phyloP scores from a whole-genome alignment of 2,329 filamentous ascomycete species.

The Phaeosphaeria sp. region DNA sequence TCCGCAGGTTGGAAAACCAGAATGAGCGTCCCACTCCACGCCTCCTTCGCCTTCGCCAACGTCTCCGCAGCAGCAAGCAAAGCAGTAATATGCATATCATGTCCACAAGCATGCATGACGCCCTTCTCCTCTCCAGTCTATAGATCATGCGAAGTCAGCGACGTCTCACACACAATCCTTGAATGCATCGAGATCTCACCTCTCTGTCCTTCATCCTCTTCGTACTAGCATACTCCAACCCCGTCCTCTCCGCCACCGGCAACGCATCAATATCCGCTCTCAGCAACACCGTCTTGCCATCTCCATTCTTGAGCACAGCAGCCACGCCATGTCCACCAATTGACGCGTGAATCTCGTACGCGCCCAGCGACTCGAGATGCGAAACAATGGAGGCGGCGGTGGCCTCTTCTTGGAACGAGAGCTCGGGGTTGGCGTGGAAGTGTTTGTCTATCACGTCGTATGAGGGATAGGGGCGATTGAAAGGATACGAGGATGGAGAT shows the following conservation, averaged over 20 bases:
- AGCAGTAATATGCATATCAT: constrained; percentile 66
- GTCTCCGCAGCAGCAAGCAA: constrained; percentile 64
- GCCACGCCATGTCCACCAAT: constrained; percentile 68
- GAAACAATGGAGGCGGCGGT: constrained; percentile 40
- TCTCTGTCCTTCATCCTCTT: constrained; percentile 53
- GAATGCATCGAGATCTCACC: background rate
- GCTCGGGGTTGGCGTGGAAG: constrained; percentile 45
- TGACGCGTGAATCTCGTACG: constrained; percentile 55
- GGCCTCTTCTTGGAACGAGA: constrained; percentile 44
- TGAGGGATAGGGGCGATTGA: constrained; percentile 2
- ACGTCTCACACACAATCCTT: background rate
- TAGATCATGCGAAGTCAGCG: background rate
- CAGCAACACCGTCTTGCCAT: constrained; percentile 62
- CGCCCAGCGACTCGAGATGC: constrained; percentile 35
- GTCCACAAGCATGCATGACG: constrained; percentile 74
- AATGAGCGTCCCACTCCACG: constrained; percentile 69
- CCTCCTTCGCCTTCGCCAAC: constrained; percentile 52
- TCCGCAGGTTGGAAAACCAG: constrained; percentile 73
- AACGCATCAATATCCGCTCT: constrained; percentile 70
- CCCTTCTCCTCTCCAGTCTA: constrained; percentile 55
- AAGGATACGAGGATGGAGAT: background rate
- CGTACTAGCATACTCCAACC: constrained; percentile 62
- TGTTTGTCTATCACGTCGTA: constrained; percentile 32
- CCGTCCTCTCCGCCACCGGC: constrained; percentile 64
- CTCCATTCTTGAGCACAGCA: constrained; percentile 63